phyloP scores from a whole-genome alignment of 140 eudicot species.

The Erigeron philadelphicus region DNA sequence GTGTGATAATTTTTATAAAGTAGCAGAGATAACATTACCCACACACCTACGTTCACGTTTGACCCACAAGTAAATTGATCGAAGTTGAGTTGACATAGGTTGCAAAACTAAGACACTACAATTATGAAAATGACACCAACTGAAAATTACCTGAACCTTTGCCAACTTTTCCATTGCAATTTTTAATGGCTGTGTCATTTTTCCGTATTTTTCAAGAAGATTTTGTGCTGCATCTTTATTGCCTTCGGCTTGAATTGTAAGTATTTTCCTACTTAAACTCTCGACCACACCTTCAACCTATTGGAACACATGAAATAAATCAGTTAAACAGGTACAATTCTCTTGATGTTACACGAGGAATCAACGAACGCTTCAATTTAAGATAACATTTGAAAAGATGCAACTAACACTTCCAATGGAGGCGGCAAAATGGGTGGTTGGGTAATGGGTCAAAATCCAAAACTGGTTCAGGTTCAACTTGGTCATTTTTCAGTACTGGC shows the following conservation, averaged over 20 bases:
- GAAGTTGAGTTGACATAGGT: too few relatives aligned
- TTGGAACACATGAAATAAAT: conserved; percentile 11
- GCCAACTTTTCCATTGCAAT: conserved; percentile 63
- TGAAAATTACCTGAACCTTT: conserved; percentile 48
- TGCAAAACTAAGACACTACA: neutral
- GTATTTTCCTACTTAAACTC: conserved; percentile 80
- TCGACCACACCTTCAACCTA: conserved; percentile 74
- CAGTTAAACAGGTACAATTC: neutral
- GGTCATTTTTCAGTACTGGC: neutral
- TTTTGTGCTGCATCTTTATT: conserved; percentile 67
- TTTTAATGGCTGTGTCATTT: conserved; percentile 59
- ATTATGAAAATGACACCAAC: conserved; percentile 8
- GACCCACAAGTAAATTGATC: too few relatives aligned
- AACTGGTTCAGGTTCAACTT: neutral
- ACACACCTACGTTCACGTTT: neutral
- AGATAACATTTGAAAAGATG: conserved; percentile 1
- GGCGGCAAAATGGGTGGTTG: neutral
- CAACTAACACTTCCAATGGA: conserved; percentile 7
- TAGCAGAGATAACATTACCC: neutral
- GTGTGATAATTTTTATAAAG: too few relatives aligned
- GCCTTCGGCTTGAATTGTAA: conserved; percentile 83
- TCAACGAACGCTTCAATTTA: neutral
- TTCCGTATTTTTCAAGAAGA: conserved; percentile 60
- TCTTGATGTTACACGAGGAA: neutral
- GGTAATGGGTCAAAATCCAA: conserved; percentile 5